Base-by-base conservation (phyloP, 441 rosid species). In the Lepidium campestre region DNA sequence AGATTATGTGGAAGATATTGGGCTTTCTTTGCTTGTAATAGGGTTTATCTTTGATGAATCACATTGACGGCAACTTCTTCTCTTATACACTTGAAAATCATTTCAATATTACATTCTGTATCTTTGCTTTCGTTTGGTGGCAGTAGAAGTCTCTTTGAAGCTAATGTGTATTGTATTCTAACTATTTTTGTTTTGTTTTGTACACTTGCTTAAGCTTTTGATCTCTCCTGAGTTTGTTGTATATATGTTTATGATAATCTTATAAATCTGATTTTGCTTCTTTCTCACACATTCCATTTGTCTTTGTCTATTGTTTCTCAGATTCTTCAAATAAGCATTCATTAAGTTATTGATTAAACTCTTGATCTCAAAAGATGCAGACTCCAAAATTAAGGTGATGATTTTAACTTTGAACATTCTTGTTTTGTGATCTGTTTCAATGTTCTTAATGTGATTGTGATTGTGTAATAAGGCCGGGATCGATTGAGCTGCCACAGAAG, bases 401-500 rank as follows among this genome's bases (percentile, higher is more conserved):
- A 57, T 40, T 53, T 36, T 37, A 39, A 56, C 29, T 23, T 41
- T 44, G 10, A 58, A 23, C 17, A 39, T 18, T 31, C 25, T 41
- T 41, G 22, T 41, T 18, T 31, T 40, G 48, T 17, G 0, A 11
- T 47, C 6, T 40, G 23, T 20, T 29, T 37, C 59, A 65, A 4
- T 39, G 52, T 61, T 55, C 3, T 52, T 35, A 15, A 48, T 68
- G 34, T 53, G 74, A 22, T 42, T 59, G 57, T 40, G 60, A 5
- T 29, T 62, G 64, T 57, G 54, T 36, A 27, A 71, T 82, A 87
- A 29, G 96, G 69, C 67, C 74, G 23, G 69, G 75, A 54, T 80
- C 89, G 13, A 70, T 67, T 19, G 97, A 86, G 63, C 80, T 85
- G 25, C 83, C 89, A 55, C 87, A 81, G 17, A 82, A 81, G 73